Conservation (phyloP, 441 rosid species). For the Brassica balearica region DNA sequence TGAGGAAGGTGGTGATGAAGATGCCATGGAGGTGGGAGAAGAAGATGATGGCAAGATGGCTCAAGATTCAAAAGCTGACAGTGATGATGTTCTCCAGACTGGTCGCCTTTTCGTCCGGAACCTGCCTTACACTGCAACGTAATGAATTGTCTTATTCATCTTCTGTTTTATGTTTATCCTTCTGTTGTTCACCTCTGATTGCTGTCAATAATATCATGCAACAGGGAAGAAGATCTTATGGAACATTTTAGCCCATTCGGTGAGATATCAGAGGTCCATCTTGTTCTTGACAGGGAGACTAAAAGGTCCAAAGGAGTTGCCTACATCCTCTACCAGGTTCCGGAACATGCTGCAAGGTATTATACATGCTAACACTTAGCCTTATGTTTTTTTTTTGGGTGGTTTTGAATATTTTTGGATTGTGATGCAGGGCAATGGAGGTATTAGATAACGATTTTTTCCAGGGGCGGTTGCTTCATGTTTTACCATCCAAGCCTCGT, state of each 20-base stretch:
- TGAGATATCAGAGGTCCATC: constrained; percentile 70
- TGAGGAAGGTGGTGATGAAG: constrained; percentile 25
- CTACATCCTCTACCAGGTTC: constrained; percentile 64
- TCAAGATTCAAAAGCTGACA: constrained; percentile 51
- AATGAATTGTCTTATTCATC: constrained; percentile 28
- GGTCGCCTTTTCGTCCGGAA: constrained; percentile 88
- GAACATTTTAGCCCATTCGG: constrained; percentile 73
- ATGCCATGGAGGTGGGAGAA: constrained; percentile 44
- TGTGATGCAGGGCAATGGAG: constrained; percentile 74
- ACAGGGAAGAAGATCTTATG: constrained; percentile 89
- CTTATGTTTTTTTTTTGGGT: constrained; percentile 10
- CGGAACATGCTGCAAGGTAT: constrained; percentile 85
- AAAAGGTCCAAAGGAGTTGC: constrained; percentile 92
- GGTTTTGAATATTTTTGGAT: constrained; percentile 30
- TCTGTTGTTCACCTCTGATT: constrained; percentile 23
- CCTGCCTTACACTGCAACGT: constrained; percentile 82
- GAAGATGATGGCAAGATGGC: constrained; percentile 48
- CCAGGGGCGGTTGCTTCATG: constrained; percentile 92
- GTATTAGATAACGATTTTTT: constrained; percentile 76
- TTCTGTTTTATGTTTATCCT: too few species aligned
- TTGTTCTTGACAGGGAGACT: constrained; percentile 89
- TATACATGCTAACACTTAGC: constrained; percentile 13
- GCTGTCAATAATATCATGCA: constrained; percentile 27
- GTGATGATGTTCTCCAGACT: constrained; percentile 53
- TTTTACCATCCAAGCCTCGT: constrained; percentile 74